Evolutionary conservation across 179 eudicot species (phyloP), one percentile per base, ranked within the genome.

Genomic region (Carnegiea gigantea): DNA sequence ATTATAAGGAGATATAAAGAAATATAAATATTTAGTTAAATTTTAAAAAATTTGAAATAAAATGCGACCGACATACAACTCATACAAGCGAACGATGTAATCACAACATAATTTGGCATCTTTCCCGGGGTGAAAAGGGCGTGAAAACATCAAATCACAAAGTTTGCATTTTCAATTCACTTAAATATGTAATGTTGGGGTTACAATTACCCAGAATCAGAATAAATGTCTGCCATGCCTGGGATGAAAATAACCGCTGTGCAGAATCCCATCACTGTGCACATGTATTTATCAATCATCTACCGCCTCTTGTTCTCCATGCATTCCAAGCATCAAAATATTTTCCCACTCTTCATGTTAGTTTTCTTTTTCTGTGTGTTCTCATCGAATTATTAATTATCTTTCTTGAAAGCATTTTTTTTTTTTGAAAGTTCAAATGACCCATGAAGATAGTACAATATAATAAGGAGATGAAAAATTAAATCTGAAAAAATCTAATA

Each of bases 291-390:
- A 10, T 49, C 33, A 80, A 23, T 57, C 79, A 79, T 26, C 64
- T 65, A 9, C 21, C 62, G 81, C 78, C 85, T 43, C 81, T 49
- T 82, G 78, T 77, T 71, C 38, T 53, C 44, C 83, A 83, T 85
- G 81, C 84, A 73, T 28, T 82, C 11, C 57, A 36, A 78, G 75
- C 77, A 85, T 82, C 78, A 54, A 62, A 23, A 62, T 9, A 21
- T n/a, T 59, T 74, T 79, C 48, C 77, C 80, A 78, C 60, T 80
- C 36, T 43, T 79, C 80, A 24, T 43, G 76, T 79, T 77, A 70
- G 60, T 20, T 71, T 48, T 65, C 75, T 76, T 26, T 77, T 73
- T 65, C 64, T 73, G 17, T 70, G 38, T 73, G n/a, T 81, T 78
- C 77, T 74, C 84, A 77, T 80, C 74, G 73, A 77, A 20, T 64